phyloP scores from a whole-genome alignment of 139 green algal species.

The Volvox africanus region DNA sequence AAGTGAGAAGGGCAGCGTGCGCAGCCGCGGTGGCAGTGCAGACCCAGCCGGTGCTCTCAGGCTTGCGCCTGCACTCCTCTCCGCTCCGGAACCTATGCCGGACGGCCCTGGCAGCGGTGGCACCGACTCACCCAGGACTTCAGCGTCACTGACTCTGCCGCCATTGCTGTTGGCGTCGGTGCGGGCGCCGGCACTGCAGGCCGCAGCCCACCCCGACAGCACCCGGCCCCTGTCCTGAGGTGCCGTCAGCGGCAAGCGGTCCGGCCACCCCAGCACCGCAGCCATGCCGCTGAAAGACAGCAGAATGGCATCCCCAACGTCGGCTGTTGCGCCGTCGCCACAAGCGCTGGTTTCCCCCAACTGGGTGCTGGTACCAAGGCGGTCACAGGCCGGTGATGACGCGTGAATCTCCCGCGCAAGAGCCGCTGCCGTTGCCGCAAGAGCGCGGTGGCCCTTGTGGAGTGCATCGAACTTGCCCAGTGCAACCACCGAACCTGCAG shows the following conservation, averaged over 20 bases:
- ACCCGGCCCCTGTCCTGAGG: slow-evolving; percentile 77
- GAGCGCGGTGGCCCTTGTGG: slow-evolving; percentile 85
- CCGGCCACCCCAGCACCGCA: slow-evolving; percentile 81
- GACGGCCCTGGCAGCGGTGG: not conserved
- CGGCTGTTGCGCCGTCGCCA: not conserved
- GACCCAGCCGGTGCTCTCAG: not conserved
- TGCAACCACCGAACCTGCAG: slow-evolving; percentile 72
- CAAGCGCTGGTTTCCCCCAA: too few species aligned
- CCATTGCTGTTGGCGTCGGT: not conserved
- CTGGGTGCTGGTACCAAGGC: too few species aligned
- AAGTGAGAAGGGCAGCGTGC: slow-evolving; percentile 84
- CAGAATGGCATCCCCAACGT: slow-evolving; percentile 70
- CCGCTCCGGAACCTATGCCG: too few species aligned
- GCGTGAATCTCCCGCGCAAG: not conserved
- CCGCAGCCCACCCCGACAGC: slow-evolving; percentile 75
- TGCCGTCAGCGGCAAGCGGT: slow-evolving; percentile 83
- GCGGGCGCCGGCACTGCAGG: not conserved
- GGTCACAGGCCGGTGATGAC: too few species aligned
- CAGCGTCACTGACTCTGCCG: not conserved
- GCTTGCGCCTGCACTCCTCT: too few species aligned
- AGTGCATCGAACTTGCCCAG: slow-evolving; percentile 97
- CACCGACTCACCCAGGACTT: not conserved
- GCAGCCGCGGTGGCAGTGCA: slow-evolving; percentile 65
- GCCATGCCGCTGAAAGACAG: slow-evolving; percentile 92
- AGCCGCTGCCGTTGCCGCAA: slow-evolving; percentile 63